phyloP scores from a whole-genome alignment of 2,329 filamentous ascomycete species.

The Aspergillus melleus region DNA sequence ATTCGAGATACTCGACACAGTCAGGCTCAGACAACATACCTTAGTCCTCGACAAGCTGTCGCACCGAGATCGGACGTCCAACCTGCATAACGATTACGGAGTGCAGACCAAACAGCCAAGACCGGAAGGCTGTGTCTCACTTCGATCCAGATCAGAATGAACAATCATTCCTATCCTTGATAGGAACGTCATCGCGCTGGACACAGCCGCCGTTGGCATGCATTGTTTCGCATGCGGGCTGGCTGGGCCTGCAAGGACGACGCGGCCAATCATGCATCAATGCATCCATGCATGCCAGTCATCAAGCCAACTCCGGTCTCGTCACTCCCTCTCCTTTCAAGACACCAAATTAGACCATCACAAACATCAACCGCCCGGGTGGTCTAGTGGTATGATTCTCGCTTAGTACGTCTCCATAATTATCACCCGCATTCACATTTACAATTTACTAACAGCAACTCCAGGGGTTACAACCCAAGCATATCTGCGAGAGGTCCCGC shows the following conservation, averaged over 20 bases:
- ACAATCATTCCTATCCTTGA: slow-evolving; percentile 21
- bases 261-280: not conserved
- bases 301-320: not conserved
- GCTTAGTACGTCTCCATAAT: slow-evolving; percentile 50
- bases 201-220: slow-evolving; percentile 18
- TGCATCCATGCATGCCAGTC: not conserved
- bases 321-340: not conserved
- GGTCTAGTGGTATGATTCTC: slow-evolving; percentile 72
- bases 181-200: slow-evolving; percentile 22
- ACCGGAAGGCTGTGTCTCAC: too few relatives aligned
- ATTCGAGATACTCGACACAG: too few relatives aligned
- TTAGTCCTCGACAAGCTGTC: too few relatives aligned
- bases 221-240: too few relatives aligned
- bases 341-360: not conserved
- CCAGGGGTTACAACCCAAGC: slow-evolving; percentile 14
- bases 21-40: too few relatives aligned
- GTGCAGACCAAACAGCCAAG: not conserved
- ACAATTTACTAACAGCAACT: too few relatives aligned
- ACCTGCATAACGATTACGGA: too few relatives aligned
- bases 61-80: too few relatives aligned
- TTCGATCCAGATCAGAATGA: too few relatives aligned
- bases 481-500: slow-evolving; percentile 30
- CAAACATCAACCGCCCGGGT: slow-evolving; percentile 33
- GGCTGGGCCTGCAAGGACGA: slow-evolving; percentile 2
- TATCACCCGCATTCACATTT: too few relatives aligned